A percentile compares a stretch with the other conserved stretches of the same genome.
Evolutionary conservation across 495 filamentous ascomycete species (phyloP).

Genomic region (Aspergillus wentii): DNA sequence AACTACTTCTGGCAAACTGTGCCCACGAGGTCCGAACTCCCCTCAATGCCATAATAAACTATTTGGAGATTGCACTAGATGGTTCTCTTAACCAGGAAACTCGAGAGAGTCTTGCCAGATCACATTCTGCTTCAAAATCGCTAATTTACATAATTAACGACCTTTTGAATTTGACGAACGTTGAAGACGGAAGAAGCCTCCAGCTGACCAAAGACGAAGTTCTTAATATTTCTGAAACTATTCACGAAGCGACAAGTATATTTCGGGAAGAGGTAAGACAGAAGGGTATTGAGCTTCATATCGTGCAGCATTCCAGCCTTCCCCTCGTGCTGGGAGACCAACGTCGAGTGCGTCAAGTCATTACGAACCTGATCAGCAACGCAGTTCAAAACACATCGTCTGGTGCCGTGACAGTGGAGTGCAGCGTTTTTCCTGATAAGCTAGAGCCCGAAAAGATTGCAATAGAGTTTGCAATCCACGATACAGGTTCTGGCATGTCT

Average conservation of each 20-base stretch:
- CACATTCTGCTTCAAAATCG: slow-evolving; percentile 88
- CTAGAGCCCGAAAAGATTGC: slow-evolving; percentile 40
- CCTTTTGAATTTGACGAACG: slow-evolving; percentile 81
- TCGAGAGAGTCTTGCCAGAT: slow-evolving; percentile 75
- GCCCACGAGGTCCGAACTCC: slow-evolving; percentile 90
- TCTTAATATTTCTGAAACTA: slow-evolving; percentile 68
- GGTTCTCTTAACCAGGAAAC: slow-evolving; percentile 74
- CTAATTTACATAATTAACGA: slow-evolving; percentile 93
- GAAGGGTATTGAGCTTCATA: slow-evolving; percentile 64
- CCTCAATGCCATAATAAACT: slow-evolving; percentile 91
- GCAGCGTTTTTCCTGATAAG: slow-evolving; percentile 43
- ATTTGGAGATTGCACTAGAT: slow-evolving; percentile 85
- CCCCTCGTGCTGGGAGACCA: slow-evolving; percentile 83
- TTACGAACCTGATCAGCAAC: slow-evolving; percentile 78
- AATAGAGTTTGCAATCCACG: slow-evolving; percentile 69
- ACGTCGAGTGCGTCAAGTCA: slow-evolving; percentile 72
- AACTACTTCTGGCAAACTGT: slow-evolving; percentile 76
- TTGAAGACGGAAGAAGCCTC: slow-evolving; percentile 71
- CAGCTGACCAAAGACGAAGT: slow-evolving; percentile 75
- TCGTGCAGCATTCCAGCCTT: slow-evolving; percentile 63
- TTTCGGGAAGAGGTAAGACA: slow-evolving; percentile 71
- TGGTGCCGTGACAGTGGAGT: slow-evolving; percentile 67
- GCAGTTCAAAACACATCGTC: slow-evolving; percentile 70
- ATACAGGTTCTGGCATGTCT: slow-evolving; percentile 78
- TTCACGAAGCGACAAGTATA: slow-evolving; percentile 67